These are phyloP conservation scores for Epichloe typhina DNA, from an alignment of 2,329 filamentous ascomycete species.

Conservation along the genomic window DNA sequence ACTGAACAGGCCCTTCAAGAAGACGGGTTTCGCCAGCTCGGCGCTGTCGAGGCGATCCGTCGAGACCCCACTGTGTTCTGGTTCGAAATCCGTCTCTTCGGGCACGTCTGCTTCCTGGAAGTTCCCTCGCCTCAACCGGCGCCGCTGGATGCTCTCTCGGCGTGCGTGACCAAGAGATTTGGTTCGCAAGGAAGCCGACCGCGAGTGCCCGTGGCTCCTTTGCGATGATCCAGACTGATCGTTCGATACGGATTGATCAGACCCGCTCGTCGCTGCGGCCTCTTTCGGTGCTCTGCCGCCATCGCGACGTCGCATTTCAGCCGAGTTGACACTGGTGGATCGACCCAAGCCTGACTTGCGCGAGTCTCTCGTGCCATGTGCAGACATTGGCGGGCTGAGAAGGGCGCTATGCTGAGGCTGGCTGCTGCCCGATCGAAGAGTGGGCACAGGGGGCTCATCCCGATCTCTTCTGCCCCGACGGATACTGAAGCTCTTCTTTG, in stretches of 20 bases:
- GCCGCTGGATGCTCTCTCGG: slow-evolving; percentile 81
- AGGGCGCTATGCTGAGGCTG: slow-evolving; percentile 68
- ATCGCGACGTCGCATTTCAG: slow-evolving; percentile 59
- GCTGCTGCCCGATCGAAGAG: slow-evolving; percentile 41
- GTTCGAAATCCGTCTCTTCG: slow-evolving; percentile 79
- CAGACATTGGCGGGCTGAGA: slow-evolving; percentile 57
- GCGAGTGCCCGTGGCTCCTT: slow-evolving; percentile 38
- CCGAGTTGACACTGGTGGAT: slow-evolving; percentile 85
- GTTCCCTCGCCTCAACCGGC: slow-evolving; percentile 62
- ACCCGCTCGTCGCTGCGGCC: slow-evolving; percentile 63
- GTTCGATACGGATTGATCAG: slow-evolving; percentile 55
- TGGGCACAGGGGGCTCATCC: slow-evolving; percentile 35
- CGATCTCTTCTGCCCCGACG: slow-evolving; percentile 42
- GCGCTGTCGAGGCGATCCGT: slow-evolving; percentile 51
- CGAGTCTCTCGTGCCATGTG: slow-evolving; percentile 40
- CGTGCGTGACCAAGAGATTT: slow-evolving; percentile 84
- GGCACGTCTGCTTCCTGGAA: slow-evolving; percentile 64
- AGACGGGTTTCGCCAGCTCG: slow-evolving; percentile 85
- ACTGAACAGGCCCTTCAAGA: slow-evolving; percentile 90
- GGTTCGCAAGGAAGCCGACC: slow-evolving; percentile 56
- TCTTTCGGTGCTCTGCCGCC: slow-evolving; percentile 41
- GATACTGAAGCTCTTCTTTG: slow-evolving; percentile 84
- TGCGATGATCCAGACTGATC: slow-evolving; percentile 38
- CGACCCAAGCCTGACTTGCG: slow-evolving; percentile 59
- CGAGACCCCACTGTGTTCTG: slow-evolving; percentile 47